Evolutionary conservation across 1,284 basidiomycete species (phyloP).

Genomic region (Ganoderma sinense): DNA sequence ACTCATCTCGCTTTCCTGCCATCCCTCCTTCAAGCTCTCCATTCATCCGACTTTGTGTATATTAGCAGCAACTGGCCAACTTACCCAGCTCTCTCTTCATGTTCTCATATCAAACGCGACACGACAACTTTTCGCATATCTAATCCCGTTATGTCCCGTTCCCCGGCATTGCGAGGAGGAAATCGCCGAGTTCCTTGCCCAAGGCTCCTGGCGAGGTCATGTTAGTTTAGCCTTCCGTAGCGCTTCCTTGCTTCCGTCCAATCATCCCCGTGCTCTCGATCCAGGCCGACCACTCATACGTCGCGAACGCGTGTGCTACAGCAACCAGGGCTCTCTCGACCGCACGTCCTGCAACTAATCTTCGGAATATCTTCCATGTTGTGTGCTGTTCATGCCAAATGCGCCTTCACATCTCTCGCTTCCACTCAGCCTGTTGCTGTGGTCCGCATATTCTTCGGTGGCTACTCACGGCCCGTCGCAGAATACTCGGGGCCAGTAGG

Average conservation of each 20-base stretch:
- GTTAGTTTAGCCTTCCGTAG: background rate
- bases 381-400: conserved; percentile 17
- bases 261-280: background rate
- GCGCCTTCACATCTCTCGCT: conserved; percentile 17
- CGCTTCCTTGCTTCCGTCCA: background rate
- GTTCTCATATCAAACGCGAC: background rate
- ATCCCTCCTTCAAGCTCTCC: too few relatives aligned
- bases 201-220: background rate
- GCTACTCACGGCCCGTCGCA: conserved; percentile 15
- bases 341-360: conserved; percentile 4
- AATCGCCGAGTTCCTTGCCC: background rate
- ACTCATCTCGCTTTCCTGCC: too few relatives aligned
- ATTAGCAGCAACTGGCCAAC: too few relatives aligned
- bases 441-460: conserved; percentile 27
- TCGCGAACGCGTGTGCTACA: conserved; percentile 1
- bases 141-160: background rate
- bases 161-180: background rate
- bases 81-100: background rate
- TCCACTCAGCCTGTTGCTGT: conserved; percentile 10
- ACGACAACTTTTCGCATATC: background rate
- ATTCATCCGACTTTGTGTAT: background rate
- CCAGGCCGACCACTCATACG: background rate
- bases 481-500: conserved; percentile 28
- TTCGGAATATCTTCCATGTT: conserved; percentile 19
- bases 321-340: conserved; percentile 23